Evolutionary conservation across 2,329 filamentous ascomycete genomes (phyloP), one percentile per base, ranked within the genome.

Genomic region (Colletotrichum coccodes): DNA sequence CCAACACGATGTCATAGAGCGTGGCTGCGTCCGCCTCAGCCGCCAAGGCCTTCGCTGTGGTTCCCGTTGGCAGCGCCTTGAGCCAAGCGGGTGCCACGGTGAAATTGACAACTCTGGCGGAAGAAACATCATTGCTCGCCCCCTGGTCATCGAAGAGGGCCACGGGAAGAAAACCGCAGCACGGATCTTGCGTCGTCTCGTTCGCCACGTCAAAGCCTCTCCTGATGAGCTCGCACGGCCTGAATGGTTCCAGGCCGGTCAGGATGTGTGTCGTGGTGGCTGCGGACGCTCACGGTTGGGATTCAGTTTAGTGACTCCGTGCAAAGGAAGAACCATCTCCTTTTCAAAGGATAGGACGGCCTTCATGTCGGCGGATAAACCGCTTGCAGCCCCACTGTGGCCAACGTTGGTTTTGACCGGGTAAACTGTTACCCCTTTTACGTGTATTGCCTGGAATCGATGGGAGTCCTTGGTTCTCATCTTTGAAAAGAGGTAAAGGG

Each of bases 311-410:
- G n/a, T n/a, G n/a, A n/a, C n/a, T n/a, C n/a, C n/a, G n/a, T n/a
- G n/a, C n/a, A n/a, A n/a, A n/a, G n/a, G n/a, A n/a, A n/a, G n/a
- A n/a, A n/a, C n/a, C n/a, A n/a, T n/a, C n/a, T n/a, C n/a, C n/a
- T n/a, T n/a, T n/a, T n/a, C n/a, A n/a, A n/a, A n/a, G n/a, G n/a
- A n/a, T n/a, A n/a, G n/a, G n/a, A n/a, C n/a, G n/a, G 71, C 71
- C 42, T 76, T 76, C 36, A 76, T 75, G 2, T 76, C 58, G 63
- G 68, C 70, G 23, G 74, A 73, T 9, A 77, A 44, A 23, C 74
- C 75, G 47, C 73, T 75, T 0, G 75, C 74, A 1, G 74, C 73
- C 49, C 75, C 75, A 18, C 73, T 75, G 42, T 77, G 75, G 11
- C 72, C 72, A 58, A 73, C 67, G 30, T 75, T 74, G 4, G 72